These are phyloP conservation scores for Tremella fuciformis DNA, from an alignment of 768 basidiomycete genomes.

Conservation along the genomic window DNA sequence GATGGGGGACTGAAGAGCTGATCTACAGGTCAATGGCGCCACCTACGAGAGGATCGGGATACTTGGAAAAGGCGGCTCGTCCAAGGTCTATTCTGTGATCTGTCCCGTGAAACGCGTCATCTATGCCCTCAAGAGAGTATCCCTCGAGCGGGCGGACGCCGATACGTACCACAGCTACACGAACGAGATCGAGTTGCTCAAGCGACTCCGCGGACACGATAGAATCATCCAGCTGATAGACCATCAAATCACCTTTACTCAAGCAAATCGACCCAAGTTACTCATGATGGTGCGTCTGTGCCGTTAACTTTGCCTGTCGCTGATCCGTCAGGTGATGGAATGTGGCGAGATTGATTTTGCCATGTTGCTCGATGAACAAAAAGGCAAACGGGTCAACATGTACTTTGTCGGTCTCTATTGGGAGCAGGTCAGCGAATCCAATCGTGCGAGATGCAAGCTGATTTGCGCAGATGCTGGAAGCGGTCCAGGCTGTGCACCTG, in stretches of 20 bases:
- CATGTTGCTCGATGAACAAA: slow-evolving; percentile 74
- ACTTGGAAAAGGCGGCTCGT: slow-evolving; percentile 90
- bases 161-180: slow-evolving; percentile 89
- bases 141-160: slow-evolving; percentile 79
- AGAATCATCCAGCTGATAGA: slow-evolving; percentile 89
- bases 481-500: slow-evolving; percentile 96
- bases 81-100: slow-evolving; percentile 90
- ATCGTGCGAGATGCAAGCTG: slow-evolving; percentile 1
- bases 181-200: slow-evolving; percentile 91
- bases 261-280: slow-evolving; percentile 54
- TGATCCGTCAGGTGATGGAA: slow-evolving; percentile 72
- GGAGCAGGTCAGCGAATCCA: slow-evolving; percentile 70
- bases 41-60: slow-evolving; percentile 78
- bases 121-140: slow-evolving; percentile 87
- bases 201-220: slow-evolving; percentile 88
- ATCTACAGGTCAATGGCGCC: slow-evolving; percentile 68
- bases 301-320: not conserved
- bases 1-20: not conserved
- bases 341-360: slow-evolving; percentile 92
- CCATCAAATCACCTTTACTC: slow-evolving; percentile 81
- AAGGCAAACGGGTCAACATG: slow-evolving; percentile 80
- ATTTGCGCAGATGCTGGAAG: slow-evolving; percentile 82
- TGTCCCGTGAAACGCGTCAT: slow-evolving; percentile 67
- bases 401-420: slow-evolving; percentile 94
- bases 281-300: slow-evolving; percentile 61